A percentile compares a stretch with the other conserved stretches of the same genome.
Conservation (phyloP, 2,329 filamentous ascomycete species). For the Bimuria novae-zelandiae region DNA sequence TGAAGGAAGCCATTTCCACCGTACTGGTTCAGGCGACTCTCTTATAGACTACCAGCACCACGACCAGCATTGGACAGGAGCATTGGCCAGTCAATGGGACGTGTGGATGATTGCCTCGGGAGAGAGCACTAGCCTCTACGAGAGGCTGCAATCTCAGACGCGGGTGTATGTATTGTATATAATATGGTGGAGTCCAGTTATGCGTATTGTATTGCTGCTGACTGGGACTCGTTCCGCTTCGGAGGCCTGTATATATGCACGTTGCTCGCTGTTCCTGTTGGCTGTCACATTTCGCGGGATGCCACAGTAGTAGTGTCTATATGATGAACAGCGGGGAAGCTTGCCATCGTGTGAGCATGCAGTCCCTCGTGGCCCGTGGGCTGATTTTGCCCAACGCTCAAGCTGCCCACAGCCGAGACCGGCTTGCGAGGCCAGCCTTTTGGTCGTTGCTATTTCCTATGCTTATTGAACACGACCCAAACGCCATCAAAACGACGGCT, state of each 20-base stretch:
- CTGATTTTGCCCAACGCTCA: constrained; percentile 33
- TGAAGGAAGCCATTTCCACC: constrained; percentile 36
- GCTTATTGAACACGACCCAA: constrained; percentile 33
- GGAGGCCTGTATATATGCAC: constrained; percentile 7
- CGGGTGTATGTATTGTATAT: constrained; percentile 22
- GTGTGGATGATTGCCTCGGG: constrained; percentile 31
- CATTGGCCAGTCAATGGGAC: constrained; percentile 35
- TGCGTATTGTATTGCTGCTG: constrained; percentile 26
- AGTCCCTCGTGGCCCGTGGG: constrained; percentile 21
- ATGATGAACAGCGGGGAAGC: constrained; percentile 33
- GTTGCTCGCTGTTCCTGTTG: constrained; percentile 27
- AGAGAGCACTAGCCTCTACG: constrained; percentile 35
- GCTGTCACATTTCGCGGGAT: constrained; percentile 23
- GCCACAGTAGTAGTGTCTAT: constrained; percentile 24
- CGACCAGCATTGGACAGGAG: constrained; percentile 32
- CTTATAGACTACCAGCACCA: constrained; percentile 36
- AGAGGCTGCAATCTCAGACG: constrained; percentile 32
- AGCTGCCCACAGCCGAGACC: constrained; percentile 25
- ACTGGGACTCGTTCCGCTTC: constrained; percentile 21
- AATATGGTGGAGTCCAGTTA: constrained; percentile 27
- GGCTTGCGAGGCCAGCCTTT: constrained; percentile 24
- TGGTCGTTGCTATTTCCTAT: constrained; percentile 22
- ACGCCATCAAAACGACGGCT: constrained; percentile 37
- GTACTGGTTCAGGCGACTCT: constrained; percentile 31
- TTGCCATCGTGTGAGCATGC: constrained; percentile 29